Evolutionary conservation across 352 stramenopile genomes (phyloP), one percentile per base, ranked within the genome.

Genomic region (Paralagenidium karlingii): DNA sequence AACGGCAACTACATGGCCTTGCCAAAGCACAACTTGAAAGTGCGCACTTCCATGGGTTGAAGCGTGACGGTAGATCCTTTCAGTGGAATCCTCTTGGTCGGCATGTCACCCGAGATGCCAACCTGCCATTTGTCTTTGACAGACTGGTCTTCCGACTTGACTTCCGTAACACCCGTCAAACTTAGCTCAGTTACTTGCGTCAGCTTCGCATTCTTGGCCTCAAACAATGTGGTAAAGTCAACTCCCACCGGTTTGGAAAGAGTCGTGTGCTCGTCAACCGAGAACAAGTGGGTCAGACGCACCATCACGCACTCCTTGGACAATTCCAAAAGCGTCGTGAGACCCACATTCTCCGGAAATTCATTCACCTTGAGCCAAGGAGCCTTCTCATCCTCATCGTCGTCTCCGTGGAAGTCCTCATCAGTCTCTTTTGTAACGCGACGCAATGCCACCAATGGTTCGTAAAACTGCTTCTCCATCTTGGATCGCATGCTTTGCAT

Each of bases 241-340:
- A 94, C 63, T 0, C 49, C 66, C 16, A 71, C 77, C 1, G 73
- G 57, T 38, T 85, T 66, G 5, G 81, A 93, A 34, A 94, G 45
- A n/a, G 57, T 59, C 22, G 57, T 45, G 50, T 94, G 71, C 61
- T 96, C 87, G 24, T 88, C 70, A 24, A 90, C 51, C 5, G 69
- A 82, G 48, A 92, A 98, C 51, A 98, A 74, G 66, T 98, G 94
- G 29, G 80, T 87, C 34, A 98, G 51, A 41, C 95, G 90, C 21
- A 98, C 50, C 49, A 98, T 59, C 46, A 91, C 29, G 32, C 64
- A 84, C 26, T 80, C 46, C 22, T 82, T 78, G n/a, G 59, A 60
- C 26, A 94, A 58, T 42, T 82, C 53, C 36, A 75, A 55, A 15
- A 97, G 67, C 16, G 92, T 96, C 28, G 96, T 89, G 15, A 99